Percentiles rank a stretch among this genome's conserved stretches.
Conservation (phyloP, 306 rosid genomes). For the Sphenostylis stenocarpa region DNA sequence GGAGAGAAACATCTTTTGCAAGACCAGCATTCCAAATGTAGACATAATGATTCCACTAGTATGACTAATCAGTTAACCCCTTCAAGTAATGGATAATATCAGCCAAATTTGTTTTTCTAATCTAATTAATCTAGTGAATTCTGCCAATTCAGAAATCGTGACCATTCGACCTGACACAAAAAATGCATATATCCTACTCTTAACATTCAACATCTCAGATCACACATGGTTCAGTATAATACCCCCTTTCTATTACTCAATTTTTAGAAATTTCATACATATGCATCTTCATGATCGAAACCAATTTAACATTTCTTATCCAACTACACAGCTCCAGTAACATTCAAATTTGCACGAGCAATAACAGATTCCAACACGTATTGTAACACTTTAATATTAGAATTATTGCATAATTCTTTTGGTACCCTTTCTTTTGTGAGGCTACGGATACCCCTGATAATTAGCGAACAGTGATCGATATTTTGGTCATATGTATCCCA, state of each 20-base stretch:
- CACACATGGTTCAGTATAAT: slow-evolving; percentile 11
- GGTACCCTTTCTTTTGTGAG: neutral
- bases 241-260: neutral
- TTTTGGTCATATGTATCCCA: neutral
- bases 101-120: slow-evolving; percentile 3
- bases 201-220: neutral
- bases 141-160: neutral
- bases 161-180: slow-evolving; percentile 8
- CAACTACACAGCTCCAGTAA: slow-evolving; percentile 1
- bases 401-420: neutral
- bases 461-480: neutral
- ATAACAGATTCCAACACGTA: neutral
- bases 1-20: slow-evolving; percentile 3
- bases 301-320: neutral
- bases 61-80: neutral
- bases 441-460: neutral
- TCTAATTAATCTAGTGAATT: neutral
- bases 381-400: neutral
- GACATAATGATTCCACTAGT: neutral
- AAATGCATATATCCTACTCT: neutral
- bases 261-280: slow-evolving; percentile 1
- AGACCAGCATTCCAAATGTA: neutral
- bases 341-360: slow-evolving; percentile 17
- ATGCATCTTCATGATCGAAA: slow-evolving; percentile 6
- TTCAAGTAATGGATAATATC: neutral